Evolutionary conservation across 2,329 filamentous ascomycete genomes (phyloP), one percentile per base, ranked within the genome.

Genomic region (Ploettnerulaceae sp.): DNA sequence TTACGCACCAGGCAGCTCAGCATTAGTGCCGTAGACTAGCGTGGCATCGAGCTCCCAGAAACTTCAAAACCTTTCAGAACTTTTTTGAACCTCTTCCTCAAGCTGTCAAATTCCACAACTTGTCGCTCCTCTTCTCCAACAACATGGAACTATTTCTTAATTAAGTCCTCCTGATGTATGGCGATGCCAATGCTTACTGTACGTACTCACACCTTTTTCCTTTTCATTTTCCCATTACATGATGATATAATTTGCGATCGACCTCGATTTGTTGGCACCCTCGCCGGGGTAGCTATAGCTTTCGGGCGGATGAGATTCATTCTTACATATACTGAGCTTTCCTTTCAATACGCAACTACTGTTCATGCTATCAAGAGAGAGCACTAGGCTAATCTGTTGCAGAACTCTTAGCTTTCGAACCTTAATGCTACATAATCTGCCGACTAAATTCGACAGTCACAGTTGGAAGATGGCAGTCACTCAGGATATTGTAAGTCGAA

Each of bases 191-290:
- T n/a, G n/a, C n/a, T n/a, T n/a, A 42, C 11, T 38, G 48, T 55
- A 47, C 39, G 45, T n/a, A 21, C 7, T 15, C 17, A 17, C n/a
- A 34, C 22, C 47, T 21, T 24, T 32, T 14, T 34, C 21, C 15
- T 21, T 24, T 20, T 48, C 21, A 29, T 28, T 21, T 45, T 31
- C 48, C 49, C 50, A 62, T 49, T 61, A 57, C 66, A 84, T 87
- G 90, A 95, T 95, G 89, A 85, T 75, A 86, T 88, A 95, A 95
- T 96, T 96, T 96, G 89, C 90, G 89, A 91, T 91, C 94, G 89
- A 96, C 85, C 78, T 75, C 72, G 69, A 33, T 69, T 73, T 73
- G 81, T 81, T 90, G 89, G 88, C 76, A 73, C 86, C 81, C 89
- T 84, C 85, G 89, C 90, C 89, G 80, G 89, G 81, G 86, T 77